phyloP scores from a whole-genome alignment of 495 filamentous ascomycete genomes.

The Poronia punctata region DNA sequence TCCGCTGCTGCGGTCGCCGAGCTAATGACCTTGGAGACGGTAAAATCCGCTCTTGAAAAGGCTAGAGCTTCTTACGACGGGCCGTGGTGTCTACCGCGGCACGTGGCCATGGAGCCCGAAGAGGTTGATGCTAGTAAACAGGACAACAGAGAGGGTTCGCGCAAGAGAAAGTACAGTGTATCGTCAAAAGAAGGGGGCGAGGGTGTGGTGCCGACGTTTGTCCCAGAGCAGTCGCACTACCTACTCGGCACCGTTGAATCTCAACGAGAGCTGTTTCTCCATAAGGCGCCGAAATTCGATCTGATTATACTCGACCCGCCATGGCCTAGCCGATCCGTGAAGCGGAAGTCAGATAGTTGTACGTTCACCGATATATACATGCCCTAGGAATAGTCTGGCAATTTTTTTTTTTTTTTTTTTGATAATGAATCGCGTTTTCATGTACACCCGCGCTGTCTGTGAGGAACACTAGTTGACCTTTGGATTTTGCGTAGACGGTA shows the following conservation, averaged over 20 bases:
- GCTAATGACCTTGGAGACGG: conserved; percentile 38
- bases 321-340: conserved; percentile 87
- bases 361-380: too few relatives aligned
- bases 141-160: too few relatives aligned
- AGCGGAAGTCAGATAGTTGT: conserved; percentile 54
- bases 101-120: too few relatives aligned
- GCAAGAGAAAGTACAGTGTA: conserved; percentile 17
- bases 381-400: too few relatives aligned
- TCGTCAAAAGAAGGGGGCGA: background rate
- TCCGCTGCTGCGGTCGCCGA: conserved; percentile 38
- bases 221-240: conserved; percentile 27
- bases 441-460: too few relatives aligned
- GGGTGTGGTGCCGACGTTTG: conserved; percentile 4
- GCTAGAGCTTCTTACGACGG: conserved; percentile 27
- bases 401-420: too few relatives aligned
- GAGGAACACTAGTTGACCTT: too few relatives aligned
- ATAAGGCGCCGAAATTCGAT: conserved; percentile 52
- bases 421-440: too few relatives aligned
- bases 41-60: conserved; percentile 34
- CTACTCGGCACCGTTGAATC: conserved; percentile 37
- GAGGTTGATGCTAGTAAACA: too few relatives aligned
- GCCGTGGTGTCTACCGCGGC: conserved; percentile 41
- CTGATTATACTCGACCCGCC: conserved; percentile 86
- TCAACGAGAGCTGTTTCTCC: conserved; percentile 23
- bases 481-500: conserved; percentile 39